Percentiles rank a stretch among this genome's conserved stretches.
These are phyloP conservation scores for Penicilliopsis zonata DNA, from an alignment of 495 filamentous ascomycete species.

Conservation along the genomic window DNA sequence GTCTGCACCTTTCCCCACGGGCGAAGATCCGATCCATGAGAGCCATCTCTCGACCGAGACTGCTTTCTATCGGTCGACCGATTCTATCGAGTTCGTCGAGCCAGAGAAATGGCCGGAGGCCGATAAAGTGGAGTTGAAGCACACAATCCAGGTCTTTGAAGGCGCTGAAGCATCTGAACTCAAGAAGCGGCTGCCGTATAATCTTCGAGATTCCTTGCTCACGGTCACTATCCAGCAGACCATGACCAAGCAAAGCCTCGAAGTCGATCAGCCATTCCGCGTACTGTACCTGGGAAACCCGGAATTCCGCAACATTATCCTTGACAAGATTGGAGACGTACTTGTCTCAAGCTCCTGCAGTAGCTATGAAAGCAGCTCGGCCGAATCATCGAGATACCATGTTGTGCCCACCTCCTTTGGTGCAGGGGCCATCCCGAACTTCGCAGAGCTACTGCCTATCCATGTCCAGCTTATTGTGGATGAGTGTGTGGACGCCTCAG, in stretches of 20 bases:
- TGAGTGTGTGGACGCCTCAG: constrained; percentile 48
- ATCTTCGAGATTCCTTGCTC: constrained; percentile 18
- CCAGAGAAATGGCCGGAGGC: constrained; percentile 36
- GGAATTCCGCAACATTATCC: constrained; percentile 51
- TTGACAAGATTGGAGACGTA: constrained; percentile 64
- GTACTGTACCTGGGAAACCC: constrained; percentile 57
- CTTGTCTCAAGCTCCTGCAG: constrained; percentile 37
- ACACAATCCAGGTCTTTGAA: constrained; percentile 47
- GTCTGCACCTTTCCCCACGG: constrained; percentile 24
- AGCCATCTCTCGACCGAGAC: constrained; percentile 32
- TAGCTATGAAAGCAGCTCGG: constrained; percentile 29
- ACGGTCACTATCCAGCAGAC: constrained; percentile 56
- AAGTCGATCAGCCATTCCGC: constrained; percentile 52
- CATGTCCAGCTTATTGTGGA: constrained; percentile 66
- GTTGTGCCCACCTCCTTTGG: constrained; percentile 67
- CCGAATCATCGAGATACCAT: constrained; percentile 53
- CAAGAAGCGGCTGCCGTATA: constrained; percentile 21
- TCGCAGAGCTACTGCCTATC: constrained; percentile 63
- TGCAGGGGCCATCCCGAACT: constrained; percentile 36
- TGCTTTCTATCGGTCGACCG: constrained; percentile 18
- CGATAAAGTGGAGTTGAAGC: constrained; percentile 48
- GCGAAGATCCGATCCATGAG: constrained; percentile 25
- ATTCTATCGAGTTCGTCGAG: constrained; percentile 51
- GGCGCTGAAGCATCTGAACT: constrained; percentile 39
- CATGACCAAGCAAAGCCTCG: constrained; percentile 53